Evolutionary conservation across 148 eudicot species (phyloP).

Genomic region (Cornus kousa): DNA sequence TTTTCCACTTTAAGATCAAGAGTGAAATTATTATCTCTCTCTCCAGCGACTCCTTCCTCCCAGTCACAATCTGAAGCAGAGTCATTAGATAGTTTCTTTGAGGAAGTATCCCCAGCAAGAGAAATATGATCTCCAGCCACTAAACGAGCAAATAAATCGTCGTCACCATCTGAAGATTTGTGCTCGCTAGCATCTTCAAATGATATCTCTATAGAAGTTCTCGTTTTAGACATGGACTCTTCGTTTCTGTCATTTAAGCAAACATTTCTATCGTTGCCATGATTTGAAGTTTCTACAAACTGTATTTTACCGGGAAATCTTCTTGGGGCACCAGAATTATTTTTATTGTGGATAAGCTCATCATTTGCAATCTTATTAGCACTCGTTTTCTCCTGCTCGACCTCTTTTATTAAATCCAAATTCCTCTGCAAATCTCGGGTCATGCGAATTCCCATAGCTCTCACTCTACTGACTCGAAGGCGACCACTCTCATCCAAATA

Average conservation of each 20-base stretch:
- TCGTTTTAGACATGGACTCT: slow-evolving; percentile 21
- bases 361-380: slow-evolving; percentile 14
- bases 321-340: slow-evolving; percentile 15
- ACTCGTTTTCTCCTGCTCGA: slow-evolving; percentile 41
- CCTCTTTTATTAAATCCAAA: slow-evolving; percentile 81
- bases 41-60: slow-evolving; percentile 63
- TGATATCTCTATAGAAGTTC: slow-evolving; percentile 55
- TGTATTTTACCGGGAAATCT: slow-evolving; percentile 18
- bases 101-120: slow-evolving; percentile 25
- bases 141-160: slow-evolving; percentile 63
- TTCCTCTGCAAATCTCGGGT: slow-evolving; percentile 92
- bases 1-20: slow-evolving; percentile 18
- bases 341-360: slow-evolving; percentile 19
- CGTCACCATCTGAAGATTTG: slow-evolving; percentile 46
- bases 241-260: slow-evolving; percentile 24
- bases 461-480: slow-evolving; percentile 65
- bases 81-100: slow-evolving; percentile 22
- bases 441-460: slow-evolving; percentile 95
- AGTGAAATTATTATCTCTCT: slow-evolving; percentile 16
- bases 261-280: slow-evolving; percentile 18
- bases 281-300: slow-evolving; percentile 21
- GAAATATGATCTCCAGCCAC: slow-evolving; percentile 56
- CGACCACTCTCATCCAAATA: slow-evolving; percentile 76
- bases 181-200: slow-evolving; percentile 54
- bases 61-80: slow-evolving; percentile 70